Base-by-base conservation (phyloP, 208 protist genomes). In the Leishmania tropica region DNA sequence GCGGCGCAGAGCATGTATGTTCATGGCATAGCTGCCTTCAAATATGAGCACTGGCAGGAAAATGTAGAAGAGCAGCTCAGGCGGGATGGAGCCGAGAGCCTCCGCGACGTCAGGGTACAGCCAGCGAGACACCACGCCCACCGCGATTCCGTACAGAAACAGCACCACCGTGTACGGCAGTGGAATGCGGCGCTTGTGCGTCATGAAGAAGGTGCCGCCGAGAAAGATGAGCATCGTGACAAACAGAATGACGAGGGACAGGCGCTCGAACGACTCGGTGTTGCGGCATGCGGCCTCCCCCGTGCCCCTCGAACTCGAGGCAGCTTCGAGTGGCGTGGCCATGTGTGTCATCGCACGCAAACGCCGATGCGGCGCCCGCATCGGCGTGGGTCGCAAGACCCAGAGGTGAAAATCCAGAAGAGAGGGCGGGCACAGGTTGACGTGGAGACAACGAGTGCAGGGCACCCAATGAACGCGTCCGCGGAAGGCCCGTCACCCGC, bases 41-140 rank as follows among this genome's bases (percentile, higher is more conserved):
- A 98, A 97, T 74, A 98, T 96, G 60, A 98, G 92, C 28, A 97
- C 93, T 2, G 96, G 96, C 13, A 98, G 83, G 81, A 98, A 98
- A 56, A 97, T 96, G 81, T 95, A 93, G 65, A 97, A 96, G 53
- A 98, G 82, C 24, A 97, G 79, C 76, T 97, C 89, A 3, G 93
- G 91, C 37, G 93, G 90, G 65, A 97, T 97, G 42, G 76, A 72
- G 37, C 90, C 89, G 21, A 96, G 88, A 11, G 92, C 87, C 58
- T 76, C 67, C 19, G 87, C 76, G 65, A 94, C 90, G 35, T 90
- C 88, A 13, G 88, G 87, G 42, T 85, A 88, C 47, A 94, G 62
- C 86, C 83, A 86, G 65, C 86, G 75, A n/a, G 90, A 67, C 11
- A 93, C 62, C 53, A 81, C 87, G 13, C 93, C 93, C 7, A 96